phyloP scores from a whole-genome alignment of 1,284 basidiomycete species.

The Laetiporus sulphureus region DNA sequence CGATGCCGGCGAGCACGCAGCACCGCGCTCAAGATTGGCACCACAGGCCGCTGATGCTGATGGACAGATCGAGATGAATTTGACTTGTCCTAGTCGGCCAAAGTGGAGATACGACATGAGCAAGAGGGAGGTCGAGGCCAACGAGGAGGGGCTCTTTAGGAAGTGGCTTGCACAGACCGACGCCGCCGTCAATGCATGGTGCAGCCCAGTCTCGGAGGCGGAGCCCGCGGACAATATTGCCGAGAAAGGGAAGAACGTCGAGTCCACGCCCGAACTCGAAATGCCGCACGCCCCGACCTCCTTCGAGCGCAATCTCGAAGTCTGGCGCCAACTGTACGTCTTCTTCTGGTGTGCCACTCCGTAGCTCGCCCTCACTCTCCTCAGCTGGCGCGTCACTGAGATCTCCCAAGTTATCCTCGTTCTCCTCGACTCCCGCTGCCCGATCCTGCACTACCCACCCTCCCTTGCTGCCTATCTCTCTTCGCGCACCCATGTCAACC shows the following conservation, averaged over 20 bases:
- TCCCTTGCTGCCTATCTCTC: slow-evolving; percentile 48
- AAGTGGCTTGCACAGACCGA: slow-evolving; percentile 71
- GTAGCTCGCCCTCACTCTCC: slow-evolving; percentile 3
- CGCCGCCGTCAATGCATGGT: slow-evolving; percentile 48
- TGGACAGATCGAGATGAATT: slow-evolving; percentile 10
- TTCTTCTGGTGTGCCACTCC: neutral
- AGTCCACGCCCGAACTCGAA: slow-evolving; percentile 16
- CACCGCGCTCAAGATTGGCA: slow-evolving; percentile 4
- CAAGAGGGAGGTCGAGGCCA: slow-evolving; percentile 81
- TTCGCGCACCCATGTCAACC: slow-evolving; percentile 19
- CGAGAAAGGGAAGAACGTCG: slow-evolving; percentile 18
- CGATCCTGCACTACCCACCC: slow-evolving; percentile 59
- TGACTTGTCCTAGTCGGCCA: slow-evolving; percentile 64
- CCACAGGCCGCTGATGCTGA: slow-evolving; percentile 23
- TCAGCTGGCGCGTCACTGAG: slow-evolving; percentile 85
- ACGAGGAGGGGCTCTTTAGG: slow-evolving; percentile 74
- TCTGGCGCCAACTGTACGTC: slow-evolving; percentile 85
- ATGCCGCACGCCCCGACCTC: slow-evolving; percentile 67
- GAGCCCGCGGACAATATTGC: slow-evolving; percentile 9
- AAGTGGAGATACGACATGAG: slow-evolving; percentile 81
- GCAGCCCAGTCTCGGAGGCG: slow-evolving; percentile 18
- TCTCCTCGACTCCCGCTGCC: slow-evolving; percentile 83
- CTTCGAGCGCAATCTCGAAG: slow-evolving; percentile 86
- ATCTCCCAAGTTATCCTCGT: slow-evolving; percentile 81
- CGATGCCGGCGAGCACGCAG: neutral